Evolutionary conservation across 192 early-diverging fungal species (phyloP), one percentile per base, ranked within the genome.

Genomic region (Fimicolochytrium jonesii): DNA sequence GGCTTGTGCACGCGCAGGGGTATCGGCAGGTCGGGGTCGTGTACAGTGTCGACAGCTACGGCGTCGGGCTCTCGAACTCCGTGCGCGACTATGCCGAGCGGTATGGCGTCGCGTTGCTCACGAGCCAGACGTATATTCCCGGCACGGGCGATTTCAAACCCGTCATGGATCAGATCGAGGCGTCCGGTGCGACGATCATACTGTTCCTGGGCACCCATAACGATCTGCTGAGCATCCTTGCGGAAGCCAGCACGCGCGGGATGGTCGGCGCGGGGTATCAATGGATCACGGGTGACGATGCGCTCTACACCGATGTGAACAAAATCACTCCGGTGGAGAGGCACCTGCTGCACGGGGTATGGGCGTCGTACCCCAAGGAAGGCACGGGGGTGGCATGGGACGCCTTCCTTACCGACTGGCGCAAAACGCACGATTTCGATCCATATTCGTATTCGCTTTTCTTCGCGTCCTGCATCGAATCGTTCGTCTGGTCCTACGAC

Each of bases 21-120:
- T 75, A 64, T 61, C 15, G 10, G 1, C 34, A 44, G 36, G 31
- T 71, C 26, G 69, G 57, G 4, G 41, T 58, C 3, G 28, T 66
- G 6, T 18, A 34, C 32, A 44, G 32, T 22, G 26, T 51, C 7
- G 69, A 71, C 34, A 32, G 23, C 31, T 60, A 35, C 35, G 63
- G 63, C 7, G 51, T 35, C 11, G 69, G 63, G 2, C 29, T 60
- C 13, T 10, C 30, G 20, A n/a, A n/a, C 10, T 11, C 26, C 3
- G 51, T 36, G 25, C 13, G 26, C 6, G 10, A 52, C 4, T 10
- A 5, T 54, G 48, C 50, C 11, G 29, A 51, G 28, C 3, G 6
- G 6, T 44, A 26, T 15, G 17, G 23, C 35, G 23, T 64, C 3
- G 10, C 20, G 9, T 15, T 64, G 4, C 25, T 54, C 23, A 29